Evolutionary conservation across 345 rosid genomes (phyloP).

Genomic region (Jatropha curcas): DNA sequence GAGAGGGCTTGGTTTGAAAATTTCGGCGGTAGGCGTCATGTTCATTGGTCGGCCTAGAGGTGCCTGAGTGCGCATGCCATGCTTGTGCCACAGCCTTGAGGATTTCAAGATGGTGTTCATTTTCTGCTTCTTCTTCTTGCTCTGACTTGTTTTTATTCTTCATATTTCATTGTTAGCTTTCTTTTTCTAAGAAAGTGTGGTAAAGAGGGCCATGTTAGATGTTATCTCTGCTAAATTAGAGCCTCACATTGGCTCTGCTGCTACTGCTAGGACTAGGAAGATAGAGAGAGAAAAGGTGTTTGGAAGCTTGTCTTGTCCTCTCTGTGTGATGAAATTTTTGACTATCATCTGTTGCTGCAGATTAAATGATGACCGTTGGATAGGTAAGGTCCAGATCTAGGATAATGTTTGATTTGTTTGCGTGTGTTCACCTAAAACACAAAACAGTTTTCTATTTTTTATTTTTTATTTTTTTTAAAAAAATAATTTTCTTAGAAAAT

Average conservation of each 20-base stretch:
- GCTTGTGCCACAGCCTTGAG: constrained; percentile 91
- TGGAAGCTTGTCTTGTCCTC: too few relatives aligned
- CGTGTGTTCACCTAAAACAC: not conserved
- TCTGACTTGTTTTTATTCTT: constrained; percentile 40
- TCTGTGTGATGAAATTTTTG: too few relatives aligned
- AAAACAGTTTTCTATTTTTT: not conserved
- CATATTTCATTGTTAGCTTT: constrained; percentile 38
- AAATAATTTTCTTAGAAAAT: too few relatives aligned
- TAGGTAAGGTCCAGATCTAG: not conserved
- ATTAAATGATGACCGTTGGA: constrained; percentile 6
- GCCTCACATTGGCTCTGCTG: constrained; percentile 10
- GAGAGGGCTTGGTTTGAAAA: constrained; percentile 52
- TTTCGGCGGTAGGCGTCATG: constrained; percentile 46
- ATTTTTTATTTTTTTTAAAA: not conserved
- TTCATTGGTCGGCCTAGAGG: constrained; percentile 45
- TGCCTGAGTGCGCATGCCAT: constrained; percentile 62
- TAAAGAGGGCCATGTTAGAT: constrained; percentile 8
- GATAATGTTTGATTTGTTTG: not conserved
- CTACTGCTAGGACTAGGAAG: not conserved
- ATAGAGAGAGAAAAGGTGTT: not conserved
- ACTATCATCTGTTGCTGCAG: not conserved
- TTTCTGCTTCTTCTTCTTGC: constrained; percentile 22
- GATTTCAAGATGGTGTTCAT: constrained; percentile 47
- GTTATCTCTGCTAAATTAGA: constrained; percentile 19
- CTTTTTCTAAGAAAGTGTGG: not conserved